Percentiles rank a stretch among this genome's conserved stretches.
phyloP scores from a whole-genome alignment of 345 rosid genomes.

The Crucihimalaya himalaica region DNA sequence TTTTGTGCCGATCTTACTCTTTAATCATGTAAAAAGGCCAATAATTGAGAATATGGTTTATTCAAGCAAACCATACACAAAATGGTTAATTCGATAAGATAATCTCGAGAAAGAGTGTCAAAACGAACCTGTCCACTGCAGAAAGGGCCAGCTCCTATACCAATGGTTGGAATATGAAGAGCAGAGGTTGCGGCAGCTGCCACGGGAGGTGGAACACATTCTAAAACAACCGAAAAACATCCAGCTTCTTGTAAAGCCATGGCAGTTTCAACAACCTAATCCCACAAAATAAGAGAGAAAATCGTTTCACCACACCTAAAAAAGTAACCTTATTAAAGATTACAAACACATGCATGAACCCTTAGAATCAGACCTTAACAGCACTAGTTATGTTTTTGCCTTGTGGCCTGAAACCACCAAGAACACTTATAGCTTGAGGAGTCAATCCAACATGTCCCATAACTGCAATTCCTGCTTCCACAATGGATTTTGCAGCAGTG shows the following conservation, averaged over 20 bases:
- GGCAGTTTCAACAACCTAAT: conserved; percentile 92
- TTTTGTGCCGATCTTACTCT: not conserved
- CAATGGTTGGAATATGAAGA: conserved; percentile 86
- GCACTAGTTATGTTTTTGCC: conserved; percentile 80
- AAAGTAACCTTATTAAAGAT: not conserved
- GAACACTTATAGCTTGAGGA: conserved; percentile 95
- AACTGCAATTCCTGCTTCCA: conserved; percentile 93
- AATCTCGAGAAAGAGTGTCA: not conserved
- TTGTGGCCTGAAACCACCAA: conserved; percentile 97
- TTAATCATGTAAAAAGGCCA: not conserved
- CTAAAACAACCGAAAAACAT: conserved; percentile 87
- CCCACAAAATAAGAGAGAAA: conserved; percentile 16
- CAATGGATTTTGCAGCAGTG: conserved; percentile 79
- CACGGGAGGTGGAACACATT: conserved; percentile 88
- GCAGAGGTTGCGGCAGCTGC: conserved; percentile 93
- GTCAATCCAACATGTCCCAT: conserved; percentile 97
- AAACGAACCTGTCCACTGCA: conserved; percentile 90
- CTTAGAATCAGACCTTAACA: conserved; percentile 54
- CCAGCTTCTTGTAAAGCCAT: conserved; percentile 91
- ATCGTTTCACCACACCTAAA: not conserved
- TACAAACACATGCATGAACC: not conserved
- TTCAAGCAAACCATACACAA: not conserved
- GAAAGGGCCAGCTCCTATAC: conserved; percentile 95
- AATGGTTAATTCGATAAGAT: not conserved
- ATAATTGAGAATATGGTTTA: not conserved